Evolutionary conservation across 2,329 filamentous ascomycete species (phyloP).

Genomic region (Aspergillus chevalieri): DNA sequence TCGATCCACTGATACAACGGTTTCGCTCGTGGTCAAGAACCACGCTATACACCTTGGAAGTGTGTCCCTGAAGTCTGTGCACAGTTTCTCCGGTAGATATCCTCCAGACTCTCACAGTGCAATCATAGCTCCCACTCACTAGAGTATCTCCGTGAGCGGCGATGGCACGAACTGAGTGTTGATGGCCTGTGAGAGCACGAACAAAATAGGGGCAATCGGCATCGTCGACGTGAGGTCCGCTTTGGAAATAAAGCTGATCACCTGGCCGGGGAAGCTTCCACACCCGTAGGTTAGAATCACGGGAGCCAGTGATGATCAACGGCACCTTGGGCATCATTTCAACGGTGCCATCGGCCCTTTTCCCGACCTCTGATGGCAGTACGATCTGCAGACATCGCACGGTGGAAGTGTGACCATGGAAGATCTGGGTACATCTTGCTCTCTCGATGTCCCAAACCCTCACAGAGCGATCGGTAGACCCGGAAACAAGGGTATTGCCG

Average conservation of each 20-base stretch:
- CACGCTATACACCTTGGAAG: conserved; percentile 93
- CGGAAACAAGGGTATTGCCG: conserved; percentile 89
- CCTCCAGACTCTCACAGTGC: conserved; percentile 90
- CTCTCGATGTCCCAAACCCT: conserved; percentile 98
- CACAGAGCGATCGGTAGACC: conserved; percentile 94
- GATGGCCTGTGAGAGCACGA: conserved; percentile 76
- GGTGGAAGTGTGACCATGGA: conserved; percentile 95
- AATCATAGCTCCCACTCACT: conserved; percentile 97
- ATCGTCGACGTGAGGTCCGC: conserved; percentile 63
- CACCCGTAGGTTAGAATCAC: conserved; percentile 87
- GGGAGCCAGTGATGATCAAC: conserved; percentile 92
- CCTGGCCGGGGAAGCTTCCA: conserved; percentile 85
- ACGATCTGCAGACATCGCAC: conserved; percentile 93
- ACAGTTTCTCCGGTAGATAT: conserved; percentile 89
- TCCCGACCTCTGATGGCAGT: conserved; percentile 73
- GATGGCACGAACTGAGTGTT: conserved; percentile 91
- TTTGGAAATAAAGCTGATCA: conserved; percentile 72
- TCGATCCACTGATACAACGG: conserved; percentile 93
- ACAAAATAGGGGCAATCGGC: conserved; percentile 92
- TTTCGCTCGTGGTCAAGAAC: conserved; percentile 88
- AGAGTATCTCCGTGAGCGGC: conserved; percentile 90
- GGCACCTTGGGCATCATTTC: conserved; percentile 92
- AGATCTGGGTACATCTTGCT: conserved; percentile 87
- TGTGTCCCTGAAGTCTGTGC: conserved; percentile 78
- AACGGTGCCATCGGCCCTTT: conserved; percentile 61